These are phyloP conservation scores for Sphagnum contortum DNA, from an alignment of 225 moss, liverwort and hornwort species.

Conservation along the genomic window DNA sequence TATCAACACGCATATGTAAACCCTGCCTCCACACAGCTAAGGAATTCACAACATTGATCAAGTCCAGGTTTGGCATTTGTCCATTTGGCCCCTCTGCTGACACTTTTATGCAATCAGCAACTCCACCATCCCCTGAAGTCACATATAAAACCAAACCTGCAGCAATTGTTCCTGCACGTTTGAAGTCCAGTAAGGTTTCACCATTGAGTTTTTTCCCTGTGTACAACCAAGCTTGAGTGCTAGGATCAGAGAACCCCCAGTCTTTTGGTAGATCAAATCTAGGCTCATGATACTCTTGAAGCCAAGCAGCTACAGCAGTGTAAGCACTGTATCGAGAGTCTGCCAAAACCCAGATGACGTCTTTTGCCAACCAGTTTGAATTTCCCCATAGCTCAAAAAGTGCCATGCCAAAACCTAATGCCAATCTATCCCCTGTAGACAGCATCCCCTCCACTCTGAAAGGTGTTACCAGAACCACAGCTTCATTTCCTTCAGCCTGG, in stretches of 20 bases:
- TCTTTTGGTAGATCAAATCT: slow-evolving; percentile 23
- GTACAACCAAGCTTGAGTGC: slow-evolving; percentile 21
- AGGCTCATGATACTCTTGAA: slow-evolving; percentile 82
- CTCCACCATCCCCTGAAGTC: slow-evolving; percentile 23
- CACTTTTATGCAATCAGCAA: slow-evolving; percentile 43
- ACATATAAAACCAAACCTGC: slow-evolving; percentile 79
- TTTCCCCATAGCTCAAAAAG: slow-evolving; percentile 59
- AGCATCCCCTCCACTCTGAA: slow-evolving; percentile 43
- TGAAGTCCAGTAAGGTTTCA: slow-evolving; percentile 64
- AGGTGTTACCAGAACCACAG: slow-evolving; percentile 89
- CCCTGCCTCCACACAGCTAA: slow-evolving; percentile 75
- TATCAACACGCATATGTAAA: slow-evolving; percentile 51
- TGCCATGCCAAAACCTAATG: slow-evolving; percentile 77
- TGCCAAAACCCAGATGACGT: slow-evolving; percentile 88
- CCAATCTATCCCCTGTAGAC: slow-evolving; percentile 46
- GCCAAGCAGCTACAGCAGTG: slow-evolving; percentile 87
- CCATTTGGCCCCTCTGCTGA: slow-evolving; percentile 93
- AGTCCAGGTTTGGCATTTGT: slow-evolving; percentile 94
- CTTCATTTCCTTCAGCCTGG: slow-evolving; percentile 93
- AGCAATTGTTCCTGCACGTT: slow-evolving; percentile 93
- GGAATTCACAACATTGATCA: slow-evolving; percentile 70
- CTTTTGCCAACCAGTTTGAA: slow-evolving; percentile 86
- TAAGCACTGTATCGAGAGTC: slow-evolving; percentile 77
- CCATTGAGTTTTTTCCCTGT: slow-evolving; percentile 12
- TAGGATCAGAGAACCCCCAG: slow-evolving; percentile 26